Base-by-base conservation (phyloP, 108 stramenopile species). In the Thalassiosira profunda region DNA sequence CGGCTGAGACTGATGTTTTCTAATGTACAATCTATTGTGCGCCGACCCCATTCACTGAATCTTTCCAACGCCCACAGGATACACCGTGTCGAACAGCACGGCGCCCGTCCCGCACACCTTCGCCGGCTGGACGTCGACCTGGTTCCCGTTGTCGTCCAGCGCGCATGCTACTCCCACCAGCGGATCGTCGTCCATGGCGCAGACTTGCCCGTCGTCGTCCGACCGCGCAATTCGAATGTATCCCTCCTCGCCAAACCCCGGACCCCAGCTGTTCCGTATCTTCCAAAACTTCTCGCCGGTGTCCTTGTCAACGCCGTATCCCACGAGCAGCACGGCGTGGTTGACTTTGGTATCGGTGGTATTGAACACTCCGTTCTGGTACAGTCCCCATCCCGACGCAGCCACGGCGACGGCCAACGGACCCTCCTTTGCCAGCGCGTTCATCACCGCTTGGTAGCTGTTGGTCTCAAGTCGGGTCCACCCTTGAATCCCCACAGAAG, bases 321-420 rank as follows among this genome's bases (percentile, higher is more conserved):
- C 94, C 29, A 93, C 87, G 28, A 96, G 69, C 8, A 89, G 76
- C 14, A 97, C 94, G 41, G 84, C 89, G 62, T 97, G 97, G 63
- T 96, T 84, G 30, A 97, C 63, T 63, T 80, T 80, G 10, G 73
- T 74, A 0, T 12, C 72, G 6, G 45, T 43, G 58, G n/a, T 56
- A 23, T 55, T 51, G 47, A 72, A 90, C 38, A 89, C 64, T 9
- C 94, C 94, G 18, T 64, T 49, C 25, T 80, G 53, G 63, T 95
- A 95, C 9, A 62, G 25, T 8, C 31, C 28, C 96, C 96, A 96
- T 0, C 58, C 52, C 10, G 37, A 31, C 5, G 92, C 91, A 25
- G 89, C 91, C 7, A 95, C 89, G 26, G 70, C 62, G 8, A 95
- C 80, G 17, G 72, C 92, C 28, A 97, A 34, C 2, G 96, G 96